Percentiles rank a stretch among this genome's conserved stretches.
phyloP scores from a whole-genome alignment of 768 basidiomycete species.

The Mycena olivaceomarginata region DNA sequence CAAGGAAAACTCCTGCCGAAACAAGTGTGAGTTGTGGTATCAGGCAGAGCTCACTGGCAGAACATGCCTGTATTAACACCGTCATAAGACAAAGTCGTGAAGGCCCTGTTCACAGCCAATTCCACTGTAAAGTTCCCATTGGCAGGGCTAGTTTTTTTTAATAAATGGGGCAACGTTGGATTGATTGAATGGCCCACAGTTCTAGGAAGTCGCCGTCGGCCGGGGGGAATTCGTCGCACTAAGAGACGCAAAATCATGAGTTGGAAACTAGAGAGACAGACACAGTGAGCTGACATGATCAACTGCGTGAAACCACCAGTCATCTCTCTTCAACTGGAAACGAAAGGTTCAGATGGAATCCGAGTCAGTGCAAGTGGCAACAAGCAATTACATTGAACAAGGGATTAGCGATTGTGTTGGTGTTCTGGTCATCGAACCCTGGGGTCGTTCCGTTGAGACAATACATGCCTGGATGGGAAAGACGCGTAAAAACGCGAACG shows the following conservation, averaged over 20 bases:
- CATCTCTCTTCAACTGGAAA: conserved; percentile 53
- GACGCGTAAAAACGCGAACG: conserved; percentile 18
- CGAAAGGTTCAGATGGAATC: neutral
- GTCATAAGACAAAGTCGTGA: conserved; percentile 62
- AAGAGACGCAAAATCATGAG: neutral
- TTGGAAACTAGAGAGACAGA: neutral
- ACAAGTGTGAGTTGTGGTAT: neutral
- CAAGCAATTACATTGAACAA: conserved; percentile 54
- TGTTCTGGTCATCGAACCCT: conserved; percentile 55
- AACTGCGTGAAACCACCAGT: conserved; percentile 67
- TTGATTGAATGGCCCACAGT: conserved; percentile 40
- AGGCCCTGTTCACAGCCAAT: conserved; percentile 62
- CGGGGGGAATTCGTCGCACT: conserved; percentile 70
- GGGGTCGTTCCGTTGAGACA: conserved; percentile 59
- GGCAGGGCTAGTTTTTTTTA: conserved; percentile 51
- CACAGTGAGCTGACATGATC: conserved; percentile 50
- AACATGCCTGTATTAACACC: conserved; percentile 46
- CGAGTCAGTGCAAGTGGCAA: neutral
- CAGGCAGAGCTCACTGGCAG: too few species aligned
- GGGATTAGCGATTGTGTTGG: conserved; percentile 56
- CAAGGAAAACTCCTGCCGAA: conserved; percentile 42
- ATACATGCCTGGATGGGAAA: conserved; percentile 54
- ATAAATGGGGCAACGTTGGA: too few species aligned
- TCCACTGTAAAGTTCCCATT: conserved; percentile 66
- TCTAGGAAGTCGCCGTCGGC: conserved; percentile 64